Conservation (phyloP, 192 early-diverging fungal genomes). For the Spizellomyces punctatus region DNA sequence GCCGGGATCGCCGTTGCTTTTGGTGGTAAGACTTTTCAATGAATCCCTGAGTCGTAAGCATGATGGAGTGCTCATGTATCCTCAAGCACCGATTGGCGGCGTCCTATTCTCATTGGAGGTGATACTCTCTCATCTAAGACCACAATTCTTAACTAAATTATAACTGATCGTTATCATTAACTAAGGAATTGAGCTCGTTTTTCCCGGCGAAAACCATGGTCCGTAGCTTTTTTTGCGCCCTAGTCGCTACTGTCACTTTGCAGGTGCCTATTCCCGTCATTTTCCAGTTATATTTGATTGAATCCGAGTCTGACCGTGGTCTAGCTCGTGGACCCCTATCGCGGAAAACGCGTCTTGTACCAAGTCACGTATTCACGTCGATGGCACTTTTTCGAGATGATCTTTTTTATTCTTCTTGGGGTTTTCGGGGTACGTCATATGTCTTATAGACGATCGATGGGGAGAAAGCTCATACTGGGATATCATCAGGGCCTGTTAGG, state of each 20-base stretch:
- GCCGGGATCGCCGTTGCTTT: slow-evolving; percentile 95
- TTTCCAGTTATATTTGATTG: not conserved
- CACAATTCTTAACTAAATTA: too few species aligned
- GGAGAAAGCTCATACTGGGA: not conserved
- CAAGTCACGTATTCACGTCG: slow-evolving; percentile 87
- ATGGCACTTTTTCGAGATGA: slow-evolving; percentile 92
- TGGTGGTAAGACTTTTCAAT: slow-evolving; percentile 51
- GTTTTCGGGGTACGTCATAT: slow-evolving; percentile 64
- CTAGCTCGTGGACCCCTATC: slow-evolving; percentile 67
- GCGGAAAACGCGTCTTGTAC: slow-evolving; percentile 56
- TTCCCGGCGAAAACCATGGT: slow-evolving; percentile 95
- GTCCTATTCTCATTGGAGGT: slow-evolving; percentile 90
- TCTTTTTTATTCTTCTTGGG: slow-evolving; percentile 83
- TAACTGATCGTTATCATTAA: not conserved
- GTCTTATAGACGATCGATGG: slow-evolving; percentile 1
- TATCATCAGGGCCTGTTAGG: slow-evolving; percentile 77
- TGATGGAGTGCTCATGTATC: slow-evolving; percentile 10
- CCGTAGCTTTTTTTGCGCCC: slow-evolving; percentile 92
- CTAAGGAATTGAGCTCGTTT: slow-evolving; percentile 82
- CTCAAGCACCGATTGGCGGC: slow-evolving; percentile 86
- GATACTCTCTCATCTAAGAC: not conserved
- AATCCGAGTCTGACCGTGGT: slow-evolving; percentile 54
- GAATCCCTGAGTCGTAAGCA: slow-evolving; percentile 1
- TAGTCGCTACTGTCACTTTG: slow-evolving; percentile 82
- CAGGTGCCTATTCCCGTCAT: slow-evolving; percentile 52